Base-by-base conservation (phyloP, 2,329 filamentous ascomycete genomes). In the Thielaviopsis euricoi region DNA sequence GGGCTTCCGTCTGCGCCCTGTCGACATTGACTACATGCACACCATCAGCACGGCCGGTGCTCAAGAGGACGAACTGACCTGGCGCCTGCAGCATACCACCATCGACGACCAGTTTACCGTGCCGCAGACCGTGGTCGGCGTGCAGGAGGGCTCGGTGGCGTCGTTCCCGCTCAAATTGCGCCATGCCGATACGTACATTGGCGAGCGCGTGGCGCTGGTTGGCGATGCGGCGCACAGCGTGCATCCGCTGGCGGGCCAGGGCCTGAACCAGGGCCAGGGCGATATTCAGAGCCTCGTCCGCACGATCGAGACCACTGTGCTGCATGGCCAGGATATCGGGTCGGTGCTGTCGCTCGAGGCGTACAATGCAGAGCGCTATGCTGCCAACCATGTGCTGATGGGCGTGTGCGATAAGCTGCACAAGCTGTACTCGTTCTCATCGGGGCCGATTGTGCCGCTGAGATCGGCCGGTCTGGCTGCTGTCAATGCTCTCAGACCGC, bases 191-290 rank as follows among this genome's bases (percentile, higher is more conserved):
- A 89, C 87, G 1, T 98, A 98, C 67, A 86, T 87, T 49, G 86
- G 83, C 46, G 89, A 95, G 66, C 85, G 93, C n/a, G 76, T 96
- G 9, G 93, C 90, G 0, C 79, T 98, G 1, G 82, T 98, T 40
- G 93, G 93, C 61, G 93, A 98, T 63, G 93, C 93, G 1, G 93
- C 93, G 7, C 93, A 98, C 69, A 95, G 90, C 1, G 83, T 95
- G 63, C 93, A 98, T 69, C 93, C 93, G 0, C 82, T 98, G 3
- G 93, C 89, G 1, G 93, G 93, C 0, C 93, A 97, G 70, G 93
- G 93, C 1, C 76, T 98, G 15, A 98, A 98, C 67, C 86, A 94
- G 65, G 93, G 93, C 1, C 85, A 97, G 62, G 89, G 82, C 19
- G 93, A 98, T 67, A 86, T 93, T 0, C 83, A 88, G 65, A 85